These are phyloP conservation scores for Odontarrhena argentea DNA, from an alignment of 345 rosid species.

Conservation along the genomic window DNA sequence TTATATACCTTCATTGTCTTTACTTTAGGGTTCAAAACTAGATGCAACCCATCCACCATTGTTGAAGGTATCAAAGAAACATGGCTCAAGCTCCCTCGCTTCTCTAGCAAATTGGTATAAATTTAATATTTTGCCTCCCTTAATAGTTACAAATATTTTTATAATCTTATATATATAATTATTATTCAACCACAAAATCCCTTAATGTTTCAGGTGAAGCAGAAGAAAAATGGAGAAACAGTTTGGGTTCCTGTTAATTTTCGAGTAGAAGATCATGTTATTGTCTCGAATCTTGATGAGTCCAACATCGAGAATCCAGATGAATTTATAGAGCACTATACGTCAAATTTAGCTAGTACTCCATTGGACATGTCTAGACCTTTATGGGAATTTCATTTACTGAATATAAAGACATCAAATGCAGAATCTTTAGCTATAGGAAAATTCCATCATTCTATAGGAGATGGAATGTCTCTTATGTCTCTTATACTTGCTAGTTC, in stretches of 20 bases:
- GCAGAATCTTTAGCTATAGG: conserved; percentile 52
- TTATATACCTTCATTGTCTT: too few species aligned
- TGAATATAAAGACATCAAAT: conserved; percentile 57
- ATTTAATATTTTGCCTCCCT: too few species aligned
- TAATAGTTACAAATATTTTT: too few species aligned
- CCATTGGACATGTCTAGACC: conserved; percentile 62
- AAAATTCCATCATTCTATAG: conserved; percentile 54
- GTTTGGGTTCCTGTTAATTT: conserved; percentile 43
- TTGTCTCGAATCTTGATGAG: conserved; percentile 37
- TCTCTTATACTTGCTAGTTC: conserved; percentile 57
- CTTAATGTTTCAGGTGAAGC: conserved; percentile 29
- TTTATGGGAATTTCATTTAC: conserved; percentile 71
- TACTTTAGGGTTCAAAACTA: too few species aligned
- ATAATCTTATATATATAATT: too few species aligned
- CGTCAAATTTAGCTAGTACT: conserved; percentile 49
- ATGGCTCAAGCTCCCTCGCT: too few species aligned
- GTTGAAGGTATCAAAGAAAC: too few species aligned
- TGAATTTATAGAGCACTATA: conserved; percentile 58
- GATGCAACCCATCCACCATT: too few species aligned
- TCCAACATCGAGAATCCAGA: conserved; percentile 47
- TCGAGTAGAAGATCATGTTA: conserved; percentile 35
- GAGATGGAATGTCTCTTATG: conserved; percentile 60
- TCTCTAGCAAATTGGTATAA: too few species aligned
- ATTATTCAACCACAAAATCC: too few species aligned
- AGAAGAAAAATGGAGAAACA: conserved; percentile 45